phyloP scores from a whole-genome alignment of 176 grass and related monocot species.

The barley (Hordeum vulgare) region MorexV3_pseudomolecules_assembly NC_058520.1:539837382-539837881 shows the following conservation, averaged over 20 bases:
- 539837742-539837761: background rate
- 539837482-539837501: too few species aligned
- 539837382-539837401: too few species aligned
- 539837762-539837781: constrained; percentile 24
- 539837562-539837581: too few species aligned
- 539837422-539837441: too few species aligned
- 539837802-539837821: constrained; percentile 29
- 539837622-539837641: background rate
- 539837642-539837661: too few species aligned
- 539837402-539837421: too few species aligned
- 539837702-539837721: background rate
- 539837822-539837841: background rate
- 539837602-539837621: background rate
- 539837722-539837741: background rate
- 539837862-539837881: background rate
- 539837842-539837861: background rate
- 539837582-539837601: background rate
- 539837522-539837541: too few species aligned
- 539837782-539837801: constrained; percentile 34
- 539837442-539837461: too few species aligned
- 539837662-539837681: background rate
- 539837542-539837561: too few species aligned
- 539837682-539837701: background rate
- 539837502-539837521: too few species aligned
- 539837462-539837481: too few species aligned